A percentile compares a stretch with the other conserved stretches of the same genome.
These are phyloP conservation scores for Sporothrix globosa DNA, from an alignment of 2,329 filamentous ascomycete species.

Conservation along the genomic window DNA sequence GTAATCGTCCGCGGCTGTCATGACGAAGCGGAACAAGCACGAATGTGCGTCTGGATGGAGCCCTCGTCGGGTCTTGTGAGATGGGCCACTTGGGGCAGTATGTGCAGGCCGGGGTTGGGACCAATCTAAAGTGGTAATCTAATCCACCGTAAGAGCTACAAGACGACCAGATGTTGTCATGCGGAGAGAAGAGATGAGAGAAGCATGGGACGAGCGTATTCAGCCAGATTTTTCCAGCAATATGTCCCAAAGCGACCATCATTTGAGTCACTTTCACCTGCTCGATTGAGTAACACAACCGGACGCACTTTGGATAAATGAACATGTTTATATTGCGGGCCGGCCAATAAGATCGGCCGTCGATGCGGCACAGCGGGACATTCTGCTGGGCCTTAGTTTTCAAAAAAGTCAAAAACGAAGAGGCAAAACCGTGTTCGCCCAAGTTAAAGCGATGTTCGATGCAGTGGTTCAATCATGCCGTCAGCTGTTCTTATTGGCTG, in stretches of 20 bases:
- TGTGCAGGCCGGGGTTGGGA: not conserved
- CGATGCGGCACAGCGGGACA: constrained; percentile 1
- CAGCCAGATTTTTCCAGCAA: too few relatives aligned
- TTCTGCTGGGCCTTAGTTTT: not conserved
- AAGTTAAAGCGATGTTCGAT: too few relatives aligned
- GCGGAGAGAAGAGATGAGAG: not conserved
- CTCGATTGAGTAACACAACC: not conserved
- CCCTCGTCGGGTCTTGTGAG: constrained; percentile 1
- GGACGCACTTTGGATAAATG: constrained; percentile 15
- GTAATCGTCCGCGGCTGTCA: too few relatives aligned
- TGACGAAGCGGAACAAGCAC: not conserved
- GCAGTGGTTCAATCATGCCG: not conserved
- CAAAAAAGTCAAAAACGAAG: not conserved
- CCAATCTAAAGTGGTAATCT: not conserved
- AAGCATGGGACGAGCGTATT: not conserved
- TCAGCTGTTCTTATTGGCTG: too few relatives aligned
- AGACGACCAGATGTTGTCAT: too few relatives aligned
- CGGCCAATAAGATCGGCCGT: not conserved
- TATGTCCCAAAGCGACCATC: too few relatives aligned
- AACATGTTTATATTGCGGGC: not conserved
- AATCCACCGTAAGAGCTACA: not conserved
- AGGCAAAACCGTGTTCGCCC: not conserved
- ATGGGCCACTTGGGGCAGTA: constrained; percentile 4
- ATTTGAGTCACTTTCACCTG: not conserved
- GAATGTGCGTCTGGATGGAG: not conserved